These are phyloP conservation scores for Mycena galopus DNA, from an alignment of 768 basidiomycete species.

Conservation along the genomic window DNA sequence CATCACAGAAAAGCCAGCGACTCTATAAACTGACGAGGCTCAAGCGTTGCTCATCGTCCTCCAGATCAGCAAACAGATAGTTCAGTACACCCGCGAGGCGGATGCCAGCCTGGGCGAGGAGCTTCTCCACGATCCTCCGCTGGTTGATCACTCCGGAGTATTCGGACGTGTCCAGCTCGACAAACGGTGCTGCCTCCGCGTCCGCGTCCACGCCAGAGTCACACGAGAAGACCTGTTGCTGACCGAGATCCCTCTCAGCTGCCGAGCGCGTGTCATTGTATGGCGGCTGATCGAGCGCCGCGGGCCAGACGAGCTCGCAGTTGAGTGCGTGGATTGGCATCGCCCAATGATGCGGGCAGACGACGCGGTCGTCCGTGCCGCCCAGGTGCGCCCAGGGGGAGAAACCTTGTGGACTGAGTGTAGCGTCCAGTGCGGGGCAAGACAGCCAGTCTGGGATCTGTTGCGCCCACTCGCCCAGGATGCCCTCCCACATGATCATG, in stretches of 20 bases:
- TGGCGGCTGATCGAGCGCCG: conserved; percentile 68
- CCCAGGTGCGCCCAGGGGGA: conserved; percentile 37
- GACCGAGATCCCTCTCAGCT: too few species aligned
- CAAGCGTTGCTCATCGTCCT: conserved; percentile 35
- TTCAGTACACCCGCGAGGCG: conserved; percentile 89
- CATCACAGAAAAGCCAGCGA: too few species aligned
- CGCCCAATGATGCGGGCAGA: conserved; percentile 89
- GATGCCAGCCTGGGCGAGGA: conserved; percentile 87
- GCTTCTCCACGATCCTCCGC: conserved; percentile 80
- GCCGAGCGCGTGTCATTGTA: too few species aligned
- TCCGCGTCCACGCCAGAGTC: too few species aligned
- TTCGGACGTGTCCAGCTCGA: conserved; percentile 86
- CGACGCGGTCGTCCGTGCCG: conserved; percentile 62
- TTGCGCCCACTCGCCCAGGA: conserved; percentile 74
- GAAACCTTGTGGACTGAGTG: conserved; percentile 6
- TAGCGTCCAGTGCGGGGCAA: conserved; percentile 61
- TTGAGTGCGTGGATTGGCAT: conserved; percentile 80
- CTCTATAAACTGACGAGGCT: too few species aligned
- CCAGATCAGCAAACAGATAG: conserved; percentile 68
- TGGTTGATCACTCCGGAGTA: conserved; percentile 80
- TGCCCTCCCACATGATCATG: conserved; percentile 88
- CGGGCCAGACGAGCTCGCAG: conserved; percentile 87
- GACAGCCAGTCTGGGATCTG: conserved; percentile 74
- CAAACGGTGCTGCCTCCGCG: too few species aligned
- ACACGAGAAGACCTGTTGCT: too few species aligned